A percentile compares a stretch with the other conserved stretches of the same genome.
Evolutionary conservation across 169 alveolate genomes (phyloP).

Genomic region (Eimeria acervulina): DNA sequence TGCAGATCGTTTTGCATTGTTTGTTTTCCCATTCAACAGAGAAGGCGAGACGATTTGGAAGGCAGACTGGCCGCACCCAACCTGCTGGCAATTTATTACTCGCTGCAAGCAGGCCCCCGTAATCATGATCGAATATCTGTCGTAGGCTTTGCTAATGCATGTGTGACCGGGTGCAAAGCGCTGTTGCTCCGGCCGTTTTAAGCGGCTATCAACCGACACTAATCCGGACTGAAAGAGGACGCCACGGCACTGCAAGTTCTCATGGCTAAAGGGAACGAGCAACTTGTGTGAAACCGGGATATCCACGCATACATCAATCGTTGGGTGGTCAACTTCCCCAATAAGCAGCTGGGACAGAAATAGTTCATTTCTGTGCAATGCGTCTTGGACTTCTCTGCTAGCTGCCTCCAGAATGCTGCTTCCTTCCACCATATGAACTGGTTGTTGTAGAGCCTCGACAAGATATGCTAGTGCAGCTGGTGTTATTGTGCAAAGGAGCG

Average conservation of each 20-base stretch:
- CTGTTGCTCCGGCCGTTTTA: not conserved
- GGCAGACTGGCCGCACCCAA: not conserved
- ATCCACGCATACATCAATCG: slow-evolving; percentile 46
- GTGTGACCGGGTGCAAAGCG: not conserved
- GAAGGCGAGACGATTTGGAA: not conserved
- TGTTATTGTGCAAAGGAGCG: slow-evolving; percentile 48
- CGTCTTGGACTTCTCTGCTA: slow-evolving; percentile 59
- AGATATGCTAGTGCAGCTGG: slow-evolving; percentile 52
- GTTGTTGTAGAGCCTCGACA: slow-evolving; percentile 4
- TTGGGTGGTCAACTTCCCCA: slow-evolving; percentile 65
- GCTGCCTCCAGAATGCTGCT: slow-evolving; percentile 68
- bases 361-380: slow-evolving; percentile 36
- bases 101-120: slow-evolving; percentile 67
- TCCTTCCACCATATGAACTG: slow-evolving; percentile 53
- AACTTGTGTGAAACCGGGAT: slow-evolving; percentile 29
- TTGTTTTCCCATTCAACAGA: not conserved
- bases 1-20: not conserved
- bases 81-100: slow-evolving; percentile 17
- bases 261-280: slow-evolving; percentile 65
- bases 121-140: slow-evolving; percentile 34
- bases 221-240: slow-evolving; percentile 48
- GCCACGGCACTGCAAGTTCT: slow-evolving; percentile 25
- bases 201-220: slow-evolving; percentile 37
- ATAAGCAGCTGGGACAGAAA: slow-evolving; percentile 47
- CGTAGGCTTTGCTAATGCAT: not conserved